Evolutionary conservation across 495 filamentous ascomycete genomes (phyloP).

Genomic region (Hypoxylon perforatum): DNA sequence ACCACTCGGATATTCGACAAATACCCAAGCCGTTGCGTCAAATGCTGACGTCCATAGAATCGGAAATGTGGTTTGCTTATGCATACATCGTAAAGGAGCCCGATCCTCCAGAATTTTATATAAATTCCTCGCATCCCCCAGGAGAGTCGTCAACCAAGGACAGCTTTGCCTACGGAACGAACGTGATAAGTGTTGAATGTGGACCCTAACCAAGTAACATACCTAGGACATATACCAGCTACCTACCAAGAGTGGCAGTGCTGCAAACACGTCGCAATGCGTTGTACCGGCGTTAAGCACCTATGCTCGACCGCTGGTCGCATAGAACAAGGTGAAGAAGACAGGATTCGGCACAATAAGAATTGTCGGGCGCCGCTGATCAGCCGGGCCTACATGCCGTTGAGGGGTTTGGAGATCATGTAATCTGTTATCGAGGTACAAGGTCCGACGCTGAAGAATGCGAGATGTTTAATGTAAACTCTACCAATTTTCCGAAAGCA

Average conservation of each 20-base stretch:
- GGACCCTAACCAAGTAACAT: neutral
- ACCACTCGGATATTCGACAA: neutral
- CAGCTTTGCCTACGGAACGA: neutral
- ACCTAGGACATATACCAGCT: neutral
- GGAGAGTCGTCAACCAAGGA: neutral
- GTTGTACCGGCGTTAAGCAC: conserved; percentile 21
- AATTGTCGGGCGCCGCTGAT: conserved; percentile 16
- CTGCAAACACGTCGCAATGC: conserved; percentile 7
- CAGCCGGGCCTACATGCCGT: conserved; percentile 16
- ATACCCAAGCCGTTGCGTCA: conserved; percentile 3
- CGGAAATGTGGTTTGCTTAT: conserved; percentile 1
- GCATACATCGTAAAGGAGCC: neutral
- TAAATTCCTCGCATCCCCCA: neutral
- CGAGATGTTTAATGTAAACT: conserved; percentile 2
- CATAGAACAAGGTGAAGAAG: neutral
- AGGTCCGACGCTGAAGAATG: neutral
- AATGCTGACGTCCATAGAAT: neutral
- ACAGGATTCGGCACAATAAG: conserved; percentile 21
- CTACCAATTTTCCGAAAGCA: conserved; percentile 11
- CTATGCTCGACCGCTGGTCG: neutral
- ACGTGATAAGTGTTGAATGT: neutral
- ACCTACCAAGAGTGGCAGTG: conserved; percentile 16
- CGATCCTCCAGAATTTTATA: neutral
- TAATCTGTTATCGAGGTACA: conserved; percentile 26
- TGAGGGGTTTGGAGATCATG: conserved; percentile 29